Percentiles rank a stretch among this genome's conserved stretches.
These are phyloP conservation scores for Nephelium lappaceum DNA, from an alignment of 345 rosid species.

Conservation along the genomic window DNA sequence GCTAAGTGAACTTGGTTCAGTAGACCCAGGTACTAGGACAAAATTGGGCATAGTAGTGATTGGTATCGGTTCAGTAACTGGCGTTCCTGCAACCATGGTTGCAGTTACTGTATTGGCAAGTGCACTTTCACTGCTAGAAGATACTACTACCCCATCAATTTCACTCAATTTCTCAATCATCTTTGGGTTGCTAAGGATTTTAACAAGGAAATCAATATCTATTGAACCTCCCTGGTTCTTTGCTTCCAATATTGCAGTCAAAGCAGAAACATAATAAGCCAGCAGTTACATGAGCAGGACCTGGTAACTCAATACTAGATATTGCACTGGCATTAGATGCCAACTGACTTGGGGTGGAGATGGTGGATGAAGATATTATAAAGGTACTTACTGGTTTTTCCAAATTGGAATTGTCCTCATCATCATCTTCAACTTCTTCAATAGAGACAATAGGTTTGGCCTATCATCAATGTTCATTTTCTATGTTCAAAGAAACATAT, in stretches of 20 bases:
- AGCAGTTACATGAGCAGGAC: conserved; percentile 30
- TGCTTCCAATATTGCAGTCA: conserved; percentile 36
- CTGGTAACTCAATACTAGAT: conserved; percentile 9
- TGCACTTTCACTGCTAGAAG: too few relatives aligned
- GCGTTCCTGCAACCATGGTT: conserved; percentile 14
- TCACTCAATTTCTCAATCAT: conserved; percentile 43
- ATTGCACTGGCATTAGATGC: conserved; percentile 15
- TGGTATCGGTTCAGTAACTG: conserved; percentile 6
- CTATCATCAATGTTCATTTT: conserved; percentile 48
- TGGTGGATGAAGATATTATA: conserved; percentile 5
- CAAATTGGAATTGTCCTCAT: not conserved
- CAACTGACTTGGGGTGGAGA: conserved; percentile 17
- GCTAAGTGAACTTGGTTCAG: conserved; percentile 17
- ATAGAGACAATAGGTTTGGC: conserved; percentile 53
- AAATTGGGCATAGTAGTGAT: too few relatives aligned
- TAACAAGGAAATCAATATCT: conserved; percentile 58
- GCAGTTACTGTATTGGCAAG: not conserved
- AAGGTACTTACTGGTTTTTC: conserved; percentile 5
- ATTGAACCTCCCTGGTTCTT: conserved; percentile 42
- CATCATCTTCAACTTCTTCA: conserved; percentile 43
- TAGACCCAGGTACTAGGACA: too few relatives aligned
- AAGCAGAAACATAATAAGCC: conserved; percentile 26
- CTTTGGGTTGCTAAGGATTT: conserved; percentile 56
- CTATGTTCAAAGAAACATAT: conserved; percentile 36
- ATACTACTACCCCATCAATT: not conserved